Percentiles rank a stretch among this genome's conserved stretches.
phyloP scores from a whole-genome alignment of 2,329 filamentous ascomycete genomes.

The Ophiostoma fasciatum region DNA sequence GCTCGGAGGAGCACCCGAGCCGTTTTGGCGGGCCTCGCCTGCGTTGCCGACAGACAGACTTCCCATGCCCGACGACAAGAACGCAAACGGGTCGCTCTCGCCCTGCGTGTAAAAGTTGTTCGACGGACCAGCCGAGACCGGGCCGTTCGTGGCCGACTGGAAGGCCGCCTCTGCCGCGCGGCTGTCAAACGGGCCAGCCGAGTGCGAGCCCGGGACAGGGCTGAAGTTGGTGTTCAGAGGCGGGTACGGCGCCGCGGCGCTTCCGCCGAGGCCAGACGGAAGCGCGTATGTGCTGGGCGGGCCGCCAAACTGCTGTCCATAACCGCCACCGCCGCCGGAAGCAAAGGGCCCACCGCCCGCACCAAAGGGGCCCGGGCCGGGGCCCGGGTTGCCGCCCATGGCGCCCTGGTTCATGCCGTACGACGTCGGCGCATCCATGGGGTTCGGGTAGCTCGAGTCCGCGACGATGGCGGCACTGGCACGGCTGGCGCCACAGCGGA shows the following conservation, averaged over 20 bases:
- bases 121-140: conserved; percentile 59
- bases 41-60: conserved; percentile 54
- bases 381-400: conserved; percentile 73
- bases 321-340: conserved; percentile 36
- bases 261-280: conserved; percentile 70
- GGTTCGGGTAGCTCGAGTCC: conserved; percentile 79
- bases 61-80: conserved; percentile 60
- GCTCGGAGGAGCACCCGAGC: conserved; percentile 38
- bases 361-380: conserved; percentile 48
- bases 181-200: conserved; percentile 79
- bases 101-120: conserved; percentile 54
- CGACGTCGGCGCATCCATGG: conserved; percentile 72
- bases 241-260: conserved; percentile 64
- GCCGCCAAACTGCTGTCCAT: conserved; percentile 71
- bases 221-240: conserved; percentile 71
- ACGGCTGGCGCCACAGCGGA: conserved; percentile 88
- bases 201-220: conserved; percentile 63
- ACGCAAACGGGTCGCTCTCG: conserved; percentile 65
- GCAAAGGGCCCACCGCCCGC: conserved; percentile 55
- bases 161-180: conserved; percentile 90
- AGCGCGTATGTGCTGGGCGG: conserved; percentile 81
- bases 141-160: conserved; percentile 71
- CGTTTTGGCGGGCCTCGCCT: conserved; percentile 46
- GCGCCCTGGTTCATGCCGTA: conserved; percentile 77
- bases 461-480: conserved; percentile 88